Evolutionary conservation across 257 asterid species (phyloP).

Genomic region (Capsicum chinense): DNA sequence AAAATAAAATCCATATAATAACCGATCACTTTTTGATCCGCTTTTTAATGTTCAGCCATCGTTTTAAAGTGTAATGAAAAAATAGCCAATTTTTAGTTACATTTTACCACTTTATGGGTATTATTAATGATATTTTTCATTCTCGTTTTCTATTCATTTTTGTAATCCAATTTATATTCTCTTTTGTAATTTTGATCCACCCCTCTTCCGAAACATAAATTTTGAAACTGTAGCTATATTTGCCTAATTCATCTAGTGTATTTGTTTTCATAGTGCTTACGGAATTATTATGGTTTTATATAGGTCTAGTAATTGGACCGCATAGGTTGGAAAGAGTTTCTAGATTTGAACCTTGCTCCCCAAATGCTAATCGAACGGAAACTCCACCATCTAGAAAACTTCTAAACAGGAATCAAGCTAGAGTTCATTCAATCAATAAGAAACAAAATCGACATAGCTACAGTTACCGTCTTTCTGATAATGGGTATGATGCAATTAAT

Average conservation of each 20-base stretch:
- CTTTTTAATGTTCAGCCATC: background rate
- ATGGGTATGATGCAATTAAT: background rate
- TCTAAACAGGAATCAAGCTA: background rate
- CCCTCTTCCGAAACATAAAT: background rate
- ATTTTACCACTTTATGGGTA: background rate
- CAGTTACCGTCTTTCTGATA: background rate
- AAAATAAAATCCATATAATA: too few species aligned
- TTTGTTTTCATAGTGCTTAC: background rate
- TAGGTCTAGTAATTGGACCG: constrained; percentile 3
- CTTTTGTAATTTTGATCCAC: background rate
- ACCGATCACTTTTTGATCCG: too few species aligned
- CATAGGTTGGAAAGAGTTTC: background rate
- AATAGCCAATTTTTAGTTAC: background rate
- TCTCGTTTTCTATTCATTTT: background rate
- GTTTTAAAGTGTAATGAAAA: background rate
- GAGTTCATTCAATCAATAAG: background rate
- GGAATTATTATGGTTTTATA: background rate
- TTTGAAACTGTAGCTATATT: background rate
- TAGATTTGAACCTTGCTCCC: background rate
- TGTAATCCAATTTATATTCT: background rate
- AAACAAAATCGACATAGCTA: background rate
- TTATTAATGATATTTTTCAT: background rate
- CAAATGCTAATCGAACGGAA: background rate
- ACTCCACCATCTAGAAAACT: background rate
- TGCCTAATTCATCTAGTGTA: background rate